These are phyloP conservation scores for Talaromyces sp. DNA, from an alignment of 2,329 filamentous ascomycete genomes.

Conservation along the genomic window DNA sequence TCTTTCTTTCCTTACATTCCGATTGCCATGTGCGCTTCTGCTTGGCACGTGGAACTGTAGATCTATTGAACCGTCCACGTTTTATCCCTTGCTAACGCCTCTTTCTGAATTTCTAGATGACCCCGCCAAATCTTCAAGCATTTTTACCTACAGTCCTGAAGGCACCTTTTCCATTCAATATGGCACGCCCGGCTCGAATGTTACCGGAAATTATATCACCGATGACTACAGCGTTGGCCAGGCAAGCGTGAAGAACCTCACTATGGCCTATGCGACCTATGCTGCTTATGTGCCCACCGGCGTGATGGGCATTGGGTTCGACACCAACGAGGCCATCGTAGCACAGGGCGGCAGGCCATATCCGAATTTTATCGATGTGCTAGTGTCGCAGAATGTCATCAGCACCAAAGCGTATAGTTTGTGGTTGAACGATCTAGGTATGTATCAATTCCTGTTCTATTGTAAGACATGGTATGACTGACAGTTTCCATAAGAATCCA, in stretches of 20 bases:
- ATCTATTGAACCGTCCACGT: neutral
- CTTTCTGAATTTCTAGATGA: constrained; percentile 18
- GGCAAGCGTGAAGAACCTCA: constrained; percentile 31
- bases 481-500: constrained; percentile 44
- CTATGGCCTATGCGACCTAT: constrained; percentile 32
- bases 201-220: constrained; percentile 34
- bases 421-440: constrained; percentile 40
- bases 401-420: constrained; percentile 45
- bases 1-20: neutral
- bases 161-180: constrained; percentile 35
- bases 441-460: neutral
- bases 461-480: too few species aligned
- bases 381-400: constrained; percentile 52
- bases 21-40: constrained; percentile 7
- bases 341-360: constrained; percentile 34
- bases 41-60: neutral
- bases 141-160: constrained; percentile 11
- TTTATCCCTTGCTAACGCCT: neutral
- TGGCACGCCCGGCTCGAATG: constrained; percentile 30
- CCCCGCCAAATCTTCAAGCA: constrained; percentile 20
- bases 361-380: constrained; percentile 59
- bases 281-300: constrained; percentile 23
- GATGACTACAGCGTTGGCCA: constrained; percentile 32
- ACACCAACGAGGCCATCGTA: constrained; percentile 20
- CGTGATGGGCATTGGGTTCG: constrained; percentile 40